Conservation (phyloP, 1,139 yeast species). For the Yamadazyma sp. region DNA sequence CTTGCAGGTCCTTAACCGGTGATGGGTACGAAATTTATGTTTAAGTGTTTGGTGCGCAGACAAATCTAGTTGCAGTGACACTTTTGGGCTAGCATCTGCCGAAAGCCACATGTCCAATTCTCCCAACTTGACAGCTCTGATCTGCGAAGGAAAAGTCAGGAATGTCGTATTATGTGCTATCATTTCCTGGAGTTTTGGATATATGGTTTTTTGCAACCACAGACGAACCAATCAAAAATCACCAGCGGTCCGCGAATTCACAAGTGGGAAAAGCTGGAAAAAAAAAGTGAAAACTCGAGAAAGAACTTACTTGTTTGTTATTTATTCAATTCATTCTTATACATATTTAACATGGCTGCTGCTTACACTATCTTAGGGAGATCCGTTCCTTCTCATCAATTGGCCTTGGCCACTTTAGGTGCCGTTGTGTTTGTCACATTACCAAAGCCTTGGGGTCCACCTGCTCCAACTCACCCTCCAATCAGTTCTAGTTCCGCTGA, state of each 20-base stretch:
- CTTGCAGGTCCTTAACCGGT: not conserved
- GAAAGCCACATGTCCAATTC: not conserved
- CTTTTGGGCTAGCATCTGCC: not conserved
- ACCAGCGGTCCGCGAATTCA: slow-evolving; percentile 3
- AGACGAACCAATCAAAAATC: slow-evolving; percentile 12
- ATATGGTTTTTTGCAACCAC: slow-evolving; percentile 19
- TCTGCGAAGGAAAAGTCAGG: slow-evolving; percentile 3
- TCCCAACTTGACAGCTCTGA: not conserved
- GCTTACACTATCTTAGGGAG: slow-evolving; percentile 78
- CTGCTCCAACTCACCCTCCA: slow-evolving; percentile 61
- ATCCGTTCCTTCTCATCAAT: slow-evolving; percentile 71
- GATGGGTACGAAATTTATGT: not conserved
- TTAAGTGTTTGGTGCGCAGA: not conserved
- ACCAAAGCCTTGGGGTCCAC: slow-evolving; percentile 74
- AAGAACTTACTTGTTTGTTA: not conserved
- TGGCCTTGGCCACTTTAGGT: slow-evolving; percentile 70
- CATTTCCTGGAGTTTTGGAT: too few species aligned
- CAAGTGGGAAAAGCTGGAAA: not conserved
- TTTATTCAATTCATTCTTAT: not conserved
- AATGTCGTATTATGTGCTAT: slow-evolving; percentile 6
- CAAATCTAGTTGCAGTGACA: not conserved
- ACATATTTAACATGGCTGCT: slow-evolving; percentile 57
- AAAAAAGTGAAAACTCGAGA: slow-evolving; percentile 1
- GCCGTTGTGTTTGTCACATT: slow-evolving; percentile 54
- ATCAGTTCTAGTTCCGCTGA: slow-evolving; percentile 80